Base-by-base conservation (phyloP, 73 alveolate species). In the Uronychia setigera region DNA sequence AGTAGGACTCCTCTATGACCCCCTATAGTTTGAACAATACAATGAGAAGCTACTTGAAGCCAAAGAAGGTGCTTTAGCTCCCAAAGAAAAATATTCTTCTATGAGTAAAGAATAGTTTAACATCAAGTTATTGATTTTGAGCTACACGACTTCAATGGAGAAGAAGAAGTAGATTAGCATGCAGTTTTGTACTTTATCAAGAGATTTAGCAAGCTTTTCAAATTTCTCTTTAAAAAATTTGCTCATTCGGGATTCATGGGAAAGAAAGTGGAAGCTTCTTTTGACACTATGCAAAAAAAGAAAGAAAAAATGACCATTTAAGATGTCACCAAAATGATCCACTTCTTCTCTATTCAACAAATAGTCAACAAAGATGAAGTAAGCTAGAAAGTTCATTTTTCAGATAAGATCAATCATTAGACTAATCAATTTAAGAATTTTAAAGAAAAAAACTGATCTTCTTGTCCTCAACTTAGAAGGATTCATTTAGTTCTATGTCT, bases 31-130 rank as follows among this genome's bases (percentile, higher is more conserved):
- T 46, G 67, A 46, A 59, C 32, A 60, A 32, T 25, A 83, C 9
- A 26, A 27, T 27, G 79, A 83, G n/a, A 11, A 46, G 67, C 67
- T 19, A 29, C 67, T 79, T 11, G 35, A 31, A 14, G 80, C 76
- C 32, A 89, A 88, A 67, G 90, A 88, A 60, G 94, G 94, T 1
- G 88, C 80, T 32, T 33, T 78, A 33, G 87, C 88, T n/a, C n/a
- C n/a, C n/a, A n/a, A n/a, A n/a, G n/a, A n/a, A n/a, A n/a, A n/a
- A n/a, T n/a, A n/a, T 82, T 26, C 30, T 82, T 26, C 35, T 60
- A 5, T 77, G 82, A 11, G 14, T 1, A 27, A 46, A 29, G 32
- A 34, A 59, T 5, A 29, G 74, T 29, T 58, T 26, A 58, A 26
- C 26, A 60, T 25, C 11, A 83, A 76, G 78, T 83, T 1, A 83